These are phyloP conservation scores for Fusarium brachygibbosum DNA, from an alignment of 2,329 filamentous ascomycete genomes.

Conservation along the genomic window DNA sequence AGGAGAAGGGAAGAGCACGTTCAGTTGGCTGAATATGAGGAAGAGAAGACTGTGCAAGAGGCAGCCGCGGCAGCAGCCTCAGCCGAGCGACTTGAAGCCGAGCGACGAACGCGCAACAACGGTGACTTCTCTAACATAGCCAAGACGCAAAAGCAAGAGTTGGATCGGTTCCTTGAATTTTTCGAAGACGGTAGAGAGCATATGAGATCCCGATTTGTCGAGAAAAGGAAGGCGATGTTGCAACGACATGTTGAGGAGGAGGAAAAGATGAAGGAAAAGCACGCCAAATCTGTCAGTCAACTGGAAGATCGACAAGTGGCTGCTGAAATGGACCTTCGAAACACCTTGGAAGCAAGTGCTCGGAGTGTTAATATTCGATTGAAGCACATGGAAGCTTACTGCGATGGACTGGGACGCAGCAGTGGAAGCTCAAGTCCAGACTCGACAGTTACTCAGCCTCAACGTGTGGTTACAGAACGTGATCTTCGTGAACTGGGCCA, in stretches of 20 bases:
- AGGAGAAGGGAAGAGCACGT: slow-evolving; percentile 64
- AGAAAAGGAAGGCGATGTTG: slow-evolving; percentile 61
- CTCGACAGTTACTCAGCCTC: slow-evolving; percentile 53
- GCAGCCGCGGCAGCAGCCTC: slow-evolving; percentile 60
- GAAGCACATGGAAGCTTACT: slow-evolving; percentile 77
- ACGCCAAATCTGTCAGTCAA: slow-evolving; percentile 65
- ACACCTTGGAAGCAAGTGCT: slow-evolving; percentile 68
- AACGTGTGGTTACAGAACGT: slow-evolving; percentile 69
- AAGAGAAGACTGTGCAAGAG: slow-evolving; percentile 61
- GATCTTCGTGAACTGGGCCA: slow-evolving; percentile 71
- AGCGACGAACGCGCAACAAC: slow-evolving; percentile 61
- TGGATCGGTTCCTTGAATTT: slow-evolving; percentile 65
- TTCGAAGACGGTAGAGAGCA: slow-evolving; percentile 62
- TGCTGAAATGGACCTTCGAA: slow-evolving; percentile 71
- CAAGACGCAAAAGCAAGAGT: slow-evolving; percentile 63
- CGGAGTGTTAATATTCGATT: slow-evolving; percentile 69
- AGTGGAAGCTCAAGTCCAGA: slow-evolving; percentile 51
- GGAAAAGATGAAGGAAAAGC: slow-evolving; percentile 68
- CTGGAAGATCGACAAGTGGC: slow-evolving; percentile 73
- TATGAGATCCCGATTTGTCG: slow-evolving; percentile 65
- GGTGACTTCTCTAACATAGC: slow-evolving; percentile 61
- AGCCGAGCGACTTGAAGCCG: slow-evolving; percentile 59
- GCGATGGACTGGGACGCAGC: slow-evolving; percentile 63
- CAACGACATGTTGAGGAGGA: slow-evolving; percentile 63
- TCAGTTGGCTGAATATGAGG: slow-evolving; percentile 60